Evolutionary conservation across 148 eudicot species (phyloP), one percentile per base, ranked within the genome.

Genomic region (Camellia sinensis): DNA sequence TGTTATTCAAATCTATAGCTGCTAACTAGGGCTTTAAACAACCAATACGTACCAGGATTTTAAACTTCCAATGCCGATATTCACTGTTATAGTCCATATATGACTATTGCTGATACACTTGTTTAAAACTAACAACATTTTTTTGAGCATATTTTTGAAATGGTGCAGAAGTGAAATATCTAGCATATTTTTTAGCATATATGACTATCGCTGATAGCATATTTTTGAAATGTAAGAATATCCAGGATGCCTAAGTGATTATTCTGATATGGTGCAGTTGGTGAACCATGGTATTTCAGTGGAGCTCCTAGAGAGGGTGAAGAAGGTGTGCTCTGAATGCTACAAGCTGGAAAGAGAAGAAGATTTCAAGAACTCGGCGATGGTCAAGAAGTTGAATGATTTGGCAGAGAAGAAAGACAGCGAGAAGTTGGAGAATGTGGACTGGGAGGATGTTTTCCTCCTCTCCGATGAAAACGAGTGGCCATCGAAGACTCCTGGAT

Each of bases 371-470:
- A 87, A 64, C 59, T 92, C 98, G 15, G 86, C 80, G 46, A 81
- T 84, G 10, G 89, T 91, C 59, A 79, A 87, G 52, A 77, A 85
- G 89, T 18, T 95, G 88, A 85, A 91, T 7, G 97, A 94, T 77
- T 56, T 90, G 79, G 7, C 88, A 15, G 87, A 88, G 52, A 90
- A 83, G 71, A 89, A 89, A 21, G 72, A 80, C 57, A 85, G 72
- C 7, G 83, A 83, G 40, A 91, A 84, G 78, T 56, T 93, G 52
- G 95, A 93, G 52, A 87, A 88, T 45, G 79, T 88, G 54, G 98
- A 95, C 64, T 95, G 98, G 98, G 98, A 95, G 61, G 98, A 95
- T 82, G 95, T 90, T 62, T 86, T 92, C 84, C 85, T 87, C 70
- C 91, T 95, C 54, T 76, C 91, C 45, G 95, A 95, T 79, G 91